A percentile compares a stretch with the other conserved stretches of the same genome.
Conservation (phyloP, 2,329 filamentous ascomycete genomes). For the Sclerotinia subarctica region DNA sequence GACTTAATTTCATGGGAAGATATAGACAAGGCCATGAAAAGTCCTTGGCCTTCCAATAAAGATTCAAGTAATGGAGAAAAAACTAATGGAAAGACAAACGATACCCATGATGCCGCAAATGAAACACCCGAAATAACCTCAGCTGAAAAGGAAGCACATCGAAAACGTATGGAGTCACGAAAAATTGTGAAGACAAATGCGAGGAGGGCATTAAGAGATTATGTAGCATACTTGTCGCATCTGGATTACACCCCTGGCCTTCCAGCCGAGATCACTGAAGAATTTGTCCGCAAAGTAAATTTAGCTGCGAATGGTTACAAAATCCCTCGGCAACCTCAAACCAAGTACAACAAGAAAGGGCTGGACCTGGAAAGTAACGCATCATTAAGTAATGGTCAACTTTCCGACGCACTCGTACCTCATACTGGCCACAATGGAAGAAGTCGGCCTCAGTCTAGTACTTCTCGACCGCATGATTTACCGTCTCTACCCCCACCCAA, state of each 20-base stretch:
- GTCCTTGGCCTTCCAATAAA: slow-evolving; percentile 21
- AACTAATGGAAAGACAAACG: slow-evolving; percentile 27
- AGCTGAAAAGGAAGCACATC: slow-evolving; percentile 46
- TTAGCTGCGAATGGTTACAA: slow-evolving; percentile 50
- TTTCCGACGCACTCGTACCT: slow-evolving; percentile 46
- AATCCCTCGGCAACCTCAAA: slow-evolving; percentile 38
- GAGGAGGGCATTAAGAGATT: slow-evolving; percentile 73
- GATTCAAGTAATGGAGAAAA: slow-evolving; percentile 26
- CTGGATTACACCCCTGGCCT: slow-evolving; percentile 71
- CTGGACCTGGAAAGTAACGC: slow-evolving; percentile 37
- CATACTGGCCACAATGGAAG: slow-evolving; percentile 39
- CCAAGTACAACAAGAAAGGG: slow-evolving; percentile 25
- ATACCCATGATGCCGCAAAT: slow-evolving; percentile 21
- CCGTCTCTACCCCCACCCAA: slow-evolving; percentile 49
- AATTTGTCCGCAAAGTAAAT: slow-evolving; percentile 56
- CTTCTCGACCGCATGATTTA: slow-evolving; percentile 36
- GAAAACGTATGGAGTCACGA: slow-evolving; percentile 54
- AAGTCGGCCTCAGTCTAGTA: slow-evolving; percentile 36
- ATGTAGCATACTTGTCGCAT: slow-evolving; percentile 65
- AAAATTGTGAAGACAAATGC: slow-evolving; percentile 71
- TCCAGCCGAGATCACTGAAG: slow-evolving; percentile 40
- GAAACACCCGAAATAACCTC: slow-evolving; percentile 39
- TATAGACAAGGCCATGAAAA: background rate
- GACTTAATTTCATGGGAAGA: slow-evolving; percentile 20
- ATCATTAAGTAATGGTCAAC: slow-evolving; percentile 37